Evolutionary conservation across 2,329 filamentous ascomycete species (phyloP).

Genomic region (Diplodia intermedia): DNA sequence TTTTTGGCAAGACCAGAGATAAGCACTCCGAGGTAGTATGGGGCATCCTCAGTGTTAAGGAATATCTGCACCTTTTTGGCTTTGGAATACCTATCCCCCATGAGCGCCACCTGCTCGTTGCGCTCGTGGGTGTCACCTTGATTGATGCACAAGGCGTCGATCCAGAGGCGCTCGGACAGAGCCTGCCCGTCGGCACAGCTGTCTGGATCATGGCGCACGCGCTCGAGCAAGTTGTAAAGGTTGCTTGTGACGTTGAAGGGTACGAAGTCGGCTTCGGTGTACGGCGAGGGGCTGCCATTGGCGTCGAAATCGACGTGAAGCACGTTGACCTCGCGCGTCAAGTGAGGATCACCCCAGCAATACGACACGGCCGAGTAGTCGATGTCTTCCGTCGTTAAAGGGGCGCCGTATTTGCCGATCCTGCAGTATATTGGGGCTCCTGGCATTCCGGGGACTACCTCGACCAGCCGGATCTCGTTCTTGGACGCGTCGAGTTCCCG

Average conservation of each 20-base stretch:
- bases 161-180: slow-evolving; percentile 21
- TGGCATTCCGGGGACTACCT: neutral
- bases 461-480: neutral
- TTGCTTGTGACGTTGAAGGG: neutral
- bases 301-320: neutral
- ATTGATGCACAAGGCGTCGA: slow-evolving; percentile 37
- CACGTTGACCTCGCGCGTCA: neutral
- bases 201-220: neutral
- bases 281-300: too few species aligned
- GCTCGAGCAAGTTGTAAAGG: neutral
- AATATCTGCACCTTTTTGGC: slow-evolving; percentile 34
- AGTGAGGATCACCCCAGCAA: neutral
- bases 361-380: neutral
- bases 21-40: neutral
- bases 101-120: slow-evolving; percentile 33
- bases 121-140: slow-evolving; percentile 34
- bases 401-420: neutral
- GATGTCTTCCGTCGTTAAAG: too few species aligned
- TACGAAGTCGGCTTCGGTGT: neutral
- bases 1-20: too few species aligned
- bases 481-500: neutral
- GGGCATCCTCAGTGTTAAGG: slow-evolving; percentile 13
- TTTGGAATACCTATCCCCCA: slow-evolving; percentile 33
- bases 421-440: neutral
- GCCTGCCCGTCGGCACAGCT: neutral